Conservation (phyloP, 805 yeast species). For the Komagataella ulmi region DNA sequence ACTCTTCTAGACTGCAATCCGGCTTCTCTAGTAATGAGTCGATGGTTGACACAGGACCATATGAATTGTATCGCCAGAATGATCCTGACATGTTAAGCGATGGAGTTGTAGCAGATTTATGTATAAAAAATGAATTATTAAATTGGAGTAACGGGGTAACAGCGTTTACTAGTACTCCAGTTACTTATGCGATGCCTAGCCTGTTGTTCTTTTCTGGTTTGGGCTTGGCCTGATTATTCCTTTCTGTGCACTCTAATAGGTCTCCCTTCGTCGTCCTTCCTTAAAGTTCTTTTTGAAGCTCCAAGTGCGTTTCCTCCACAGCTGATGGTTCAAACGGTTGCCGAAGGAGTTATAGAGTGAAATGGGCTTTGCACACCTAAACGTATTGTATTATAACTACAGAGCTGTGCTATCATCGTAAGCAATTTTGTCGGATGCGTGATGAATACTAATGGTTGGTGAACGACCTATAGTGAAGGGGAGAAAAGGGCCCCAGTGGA, state of each 20-base stretch:
- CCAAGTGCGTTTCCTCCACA: not conserved
- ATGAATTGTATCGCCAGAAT: constrained; percentile 37
- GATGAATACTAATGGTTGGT: not conserved
- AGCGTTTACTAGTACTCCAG: not conserved
- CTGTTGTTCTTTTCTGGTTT: not conserved
- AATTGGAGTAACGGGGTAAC: not conserved
- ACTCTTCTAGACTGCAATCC: constrained; percentile 35
- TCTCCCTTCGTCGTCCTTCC: not conserved
- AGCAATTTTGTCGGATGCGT: not conserved
- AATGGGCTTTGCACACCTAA: not conserved
- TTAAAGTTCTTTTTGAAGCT: not conserved
- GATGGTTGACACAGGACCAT: constrained; percentile 12
- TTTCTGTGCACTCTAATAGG: not conserved
- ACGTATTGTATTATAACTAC: not conserved
- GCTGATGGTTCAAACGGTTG: not conserved
- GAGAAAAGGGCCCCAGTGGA: not conserved
- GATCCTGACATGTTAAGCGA: constrained; percentile 30
- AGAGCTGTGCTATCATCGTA: not conserved
- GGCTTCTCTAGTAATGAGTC: constrained; percentile 27
- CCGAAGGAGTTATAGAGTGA: not conserved
- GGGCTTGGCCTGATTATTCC: not conserved
- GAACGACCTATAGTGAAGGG: not conserved
- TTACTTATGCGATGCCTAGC: not conserved
- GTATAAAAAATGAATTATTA: too few species aligned
- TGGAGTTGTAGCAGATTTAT: constrained; percentile 20